Conservation (phyloP, 768 basidiomycete genomes). For the Neoboletus magnificus region DNA sequence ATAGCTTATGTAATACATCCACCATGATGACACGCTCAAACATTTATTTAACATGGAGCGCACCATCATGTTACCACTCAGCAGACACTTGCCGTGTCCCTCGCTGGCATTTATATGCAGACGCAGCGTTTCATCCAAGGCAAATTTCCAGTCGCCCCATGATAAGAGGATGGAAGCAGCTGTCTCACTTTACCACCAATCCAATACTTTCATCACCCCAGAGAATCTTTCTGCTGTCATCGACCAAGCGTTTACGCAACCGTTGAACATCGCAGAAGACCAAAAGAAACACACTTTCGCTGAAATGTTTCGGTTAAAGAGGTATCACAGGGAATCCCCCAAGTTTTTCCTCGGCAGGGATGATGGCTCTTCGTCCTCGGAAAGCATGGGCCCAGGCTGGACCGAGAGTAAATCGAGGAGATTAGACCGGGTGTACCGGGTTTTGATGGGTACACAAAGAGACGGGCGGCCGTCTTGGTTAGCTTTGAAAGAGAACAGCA, state of each 20-base stretch:
- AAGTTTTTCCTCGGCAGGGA: conserved; percentile 32
- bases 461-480: conserved; percentile 34
- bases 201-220: conserved; percentile 64
- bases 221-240: conserved; percentile 65
- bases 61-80: conserved; percentile 14
- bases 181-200: conserved; percentile 75
- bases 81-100: conserved; percentile 3
- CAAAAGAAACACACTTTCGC: conserved; percentile 9
- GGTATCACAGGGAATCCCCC: conserved; percentile 3
- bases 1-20: conserved; percentile 16
- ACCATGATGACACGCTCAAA: not conserved
- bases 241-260: conserved; percentile 55
- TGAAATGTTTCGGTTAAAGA: conserved; percentile 19
- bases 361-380: conserved; percentile 7
- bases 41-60: not conserved
- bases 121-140: conserved; percentile 23
- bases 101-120: conserved; percentile 5
- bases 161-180: conserved; percentile 60
- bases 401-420: conserved; percentile 27
- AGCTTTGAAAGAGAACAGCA: conserved; percentile 29
- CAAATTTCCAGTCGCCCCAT: conserved; percentile 14
- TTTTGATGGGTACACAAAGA: conserved; percentile 27
- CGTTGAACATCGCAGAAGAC: conserved; percentile 15
- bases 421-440: conserved; percentile 22
- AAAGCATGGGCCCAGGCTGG: conserved; percentile 31